phyloP scores from a whole-genome alignment of 371 early-diverging fungal species.

The Lichtheimia ornata region DNA sequence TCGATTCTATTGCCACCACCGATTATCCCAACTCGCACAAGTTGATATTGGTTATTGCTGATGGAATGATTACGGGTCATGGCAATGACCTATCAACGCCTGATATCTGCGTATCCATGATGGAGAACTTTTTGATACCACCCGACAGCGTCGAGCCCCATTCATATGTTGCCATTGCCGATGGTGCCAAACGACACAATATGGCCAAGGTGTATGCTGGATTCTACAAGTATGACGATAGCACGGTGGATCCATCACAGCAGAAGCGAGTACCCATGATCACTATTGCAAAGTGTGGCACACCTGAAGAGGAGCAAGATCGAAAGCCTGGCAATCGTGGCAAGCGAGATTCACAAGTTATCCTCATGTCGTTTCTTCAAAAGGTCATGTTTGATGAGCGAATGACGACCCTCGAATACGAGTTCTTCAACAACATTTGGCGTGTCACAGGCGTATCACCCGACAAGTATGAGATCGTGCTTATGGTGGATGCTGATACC shows the following conservation, averaged over 20 bases:
- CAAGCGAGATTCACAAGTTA: conserved; percentile 95
- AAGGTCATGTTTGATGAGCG: conserved; percentile 94
- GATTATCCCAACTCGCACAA: conserved; percentile 26
- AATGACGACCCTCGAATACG: conserved; percentile 94
- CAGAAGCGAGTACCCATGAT: conserved; percentile 79
- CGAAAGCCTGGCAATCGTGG: conserved; percentile 96
- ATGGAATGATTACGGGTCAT: conserved; percentile 54
- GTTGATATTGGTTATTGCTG: conserved; percentile 47
- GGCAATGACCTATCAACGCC: conserved; percentile 64
- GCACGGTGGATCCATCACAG: conserved; percentile 45
- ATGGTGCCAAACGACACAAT: conserved; percentile 89
- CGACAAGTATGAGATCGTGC: conserved; percentile 83
- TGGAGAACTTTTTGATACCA: conserved; percentile 58
- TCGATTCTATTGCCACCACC: conserved; percentile 88
- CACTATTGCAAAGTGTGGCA: conserved; percentile 92
- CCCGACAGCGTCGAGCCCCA: conserved; percentile 52
- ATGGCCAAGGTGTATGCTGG: conserved; percentile 95
- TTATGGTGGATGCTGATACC: conserved; percentile 99
- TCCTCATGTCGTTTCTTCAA: conserved; percentile 96
- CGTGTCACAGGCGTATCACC: conserved; percentile 81
- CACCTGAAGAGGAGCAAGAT: conserved; percentile 66
- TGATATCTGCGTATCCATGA: conserved; percentile 71
- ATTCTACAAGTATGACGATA: conserved; percentile 69
- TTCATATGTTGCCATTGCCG: conserved; percentile 89
- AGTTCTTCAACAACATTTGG: conserved; percentile 91